Percentiles rank a stretch among this genome's conserved stretches.
Evolutionary conservation across 2,329 filamentous ascomycete genomes (phyloP).

Genomic region (Dothiorella sarmentorum): DNA sequence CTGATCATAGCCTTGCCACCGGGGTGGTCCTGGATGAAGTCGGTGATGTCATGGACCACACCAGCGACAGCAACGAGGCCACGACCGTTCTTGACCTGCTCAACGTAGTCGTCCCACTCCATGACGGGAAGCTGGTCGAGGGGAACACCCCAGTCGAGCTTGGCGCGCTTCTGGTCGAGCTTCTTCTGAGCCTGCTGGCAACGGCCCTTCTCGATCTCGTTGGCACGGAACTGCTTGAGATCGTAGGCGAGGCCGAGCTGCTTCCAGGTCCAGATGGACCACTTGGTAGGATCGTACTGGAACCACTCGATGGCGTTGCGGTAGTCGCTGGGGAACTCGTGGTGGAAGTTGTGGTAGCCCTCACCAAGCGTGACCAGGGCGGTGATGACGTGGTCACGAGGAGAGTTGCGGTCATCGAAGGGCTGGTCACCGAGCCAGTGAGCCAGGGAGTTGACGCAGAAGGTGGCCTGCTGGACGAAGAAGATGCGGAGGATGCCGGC

Average conservation of each 20-base stretch:
- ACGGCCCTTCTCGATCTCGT: conserved; percentile 45
- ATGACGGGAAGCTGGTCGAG: conserved; percentile 43
- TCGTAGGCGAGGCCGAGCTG: conserved; percentile 43
- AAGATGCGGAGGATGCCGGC: conserved; percentile 52
- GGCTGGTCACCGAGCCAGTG: conserved; percentile 51
- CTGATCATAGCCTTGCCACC: conserved; percentile 43
- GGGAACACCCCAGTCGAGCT: conserved; percentile 43
- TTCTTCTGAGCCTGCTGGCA: conserved; percentile 45
- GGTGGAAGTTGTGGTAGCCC: conserved; percentile 46
- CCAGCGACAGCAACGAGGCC: conserved; percentile 41
- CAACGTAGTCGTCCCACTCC: conserved; percentile 44
- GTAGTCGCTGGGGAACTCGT: conserved; percentile 45
- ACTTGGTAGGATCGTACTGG: conserved; percentile 44
- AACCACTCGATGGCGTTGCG: conserved; percentile 39
- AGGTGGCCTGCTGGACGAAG: conserved; percentile 53
- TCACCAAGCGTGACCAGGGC: conserved; percentile 44
- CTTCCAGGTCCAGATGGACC: conserved; percentile 44
- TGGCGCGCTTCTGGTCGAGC: conserved; percentile 43
- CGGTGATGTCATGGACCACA: conserved; percentile 42
- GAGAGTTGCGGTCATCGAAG: conserved; percentile 44
- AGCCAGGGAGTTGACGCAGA: conserved; percentile 54
- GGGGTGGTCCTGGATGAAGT: conserved; percentile 44
- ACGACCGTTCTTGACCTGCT: conserved; percentile 42
- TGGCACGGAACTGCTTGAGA: conserved; percentile 44
- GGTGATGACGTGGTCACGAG: conserved; percentile 43